phyloP scores from a whole-genome alignment of 2,329 filamentous ascomycete genomes.

The Lojkania enalia region DNA sequence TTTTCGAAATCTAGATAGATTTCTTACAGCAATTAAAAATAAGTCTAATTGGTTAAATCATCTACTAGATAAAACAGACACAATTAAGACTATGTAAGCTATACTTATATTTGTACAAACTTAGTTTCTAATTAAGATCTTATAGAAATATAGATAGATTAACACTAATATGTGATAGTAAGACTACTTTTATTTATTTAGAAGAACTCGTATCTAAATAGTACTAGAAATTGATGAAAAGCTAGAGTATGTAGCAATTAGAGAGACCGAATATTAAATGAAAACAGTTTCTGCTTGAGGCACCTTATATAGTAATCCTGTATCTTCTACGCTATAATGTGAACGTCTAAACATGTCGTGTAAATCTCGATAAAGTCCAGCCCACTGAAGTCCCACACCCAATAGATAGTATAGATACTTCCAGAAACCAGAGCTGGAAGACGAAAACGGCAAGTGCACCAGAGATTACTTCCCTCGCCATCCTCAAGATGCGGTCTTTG shows the following conservation, averaged over 20 bases:
- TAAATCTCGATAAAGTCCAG: slow-evolving; percentile 4
- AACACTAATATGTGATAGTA: background rate
- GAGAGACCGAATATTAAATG: background rate
- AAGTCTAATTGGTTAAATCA: too few relatives aligned
- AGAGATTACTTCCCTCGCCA: slow-evolving; percentile 6
- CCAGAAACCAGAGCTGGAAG: slow-evolving; percentile 2
- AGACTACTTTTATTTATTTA: background rate
- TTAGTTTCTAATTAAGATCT: too few relatives aligned
- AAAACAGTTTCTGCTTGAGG: background rate
- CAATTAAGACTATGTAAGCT: too few relatives aligned
- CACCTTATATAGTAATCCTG: background rate
- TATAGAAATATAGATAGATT: background rate
- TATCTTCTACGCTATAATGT: background rate
- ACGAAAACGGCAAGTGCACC: slow-evolving; percentile 4
- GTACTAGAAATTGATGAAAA: slow-evolving; percentile 6
- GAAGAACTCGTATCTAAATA: background rate
- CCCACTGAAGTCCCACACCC: slow-evolving; percentile 13
- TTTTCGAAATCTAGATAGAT: too few relatives aligned
- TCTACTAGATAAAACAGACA: too few relatives aligned
- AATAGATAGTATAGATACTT: slow-evolving; percentile 11
- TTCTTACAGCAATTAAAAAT: too few relatives aligned
- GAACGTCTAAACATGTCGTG: slow-evolving; percentile 11
- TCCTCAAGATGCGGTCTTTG: slow-evolving; percentile 5
- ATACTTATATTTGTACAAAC: too few relatives aligned
- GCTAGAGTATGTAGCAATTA: slow-evolving; percentile 1